Percentiles rank a stretch among this genome's conserved stretches.
These are phyloP conservation scores for Aureobasidium namibiae DNA, from an alignment of 2,329 filamentous ascomycete species.

Conservation along the genomic window DNA sequence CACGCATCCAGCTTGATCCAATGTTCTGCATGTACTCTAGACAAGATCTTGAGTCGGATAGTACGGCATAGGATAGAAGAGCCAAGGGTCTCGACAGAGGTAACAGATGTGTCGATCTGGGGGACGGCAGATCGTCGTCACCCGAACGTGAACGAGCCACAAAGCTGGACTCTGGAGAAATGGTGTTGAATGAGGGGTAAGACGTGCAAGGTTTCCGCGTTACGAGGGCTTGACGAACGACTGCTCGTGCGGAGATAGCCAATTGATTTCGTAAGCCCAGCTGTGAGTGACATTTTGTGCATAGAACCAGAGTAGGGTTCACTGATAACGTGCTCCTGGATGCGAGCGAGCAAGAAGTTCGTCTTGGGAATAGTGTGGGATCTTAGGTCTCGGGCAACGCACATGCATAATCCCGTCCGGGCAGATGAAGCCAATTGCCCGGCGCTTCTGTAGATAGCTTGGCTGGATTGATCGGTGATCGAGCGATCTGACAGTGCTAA, in stretches of 20 bases:
- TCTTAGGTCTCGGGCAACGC: background rate
- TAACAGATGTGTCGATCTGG: constrained; percentile 3
- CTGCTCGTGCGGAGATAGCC: background rate
- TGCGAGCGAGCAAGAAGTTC: background rate
- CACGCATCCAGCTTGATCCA: background rate
- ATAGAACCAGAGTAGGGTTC: background rate
- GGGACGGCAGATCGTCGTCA: constrained; percentile 6
- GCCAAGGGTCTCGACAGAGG: background rate
- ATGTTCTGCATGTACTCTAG: background rate
- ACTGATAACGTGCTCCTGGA: background rate
- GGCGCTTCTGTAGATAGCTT: background rate
- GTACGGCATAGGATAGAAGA: background rate
- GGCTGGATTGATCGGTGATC: background rate
- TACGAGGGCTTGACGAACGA: background rate
- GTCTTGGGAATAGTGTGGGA: constrained; percentile 5
- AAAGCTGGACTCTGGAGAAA: constrained; percentile 1
- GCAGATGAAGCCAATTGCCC: constrained; percentile 5
- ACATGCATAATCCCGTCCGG: constrained; percentile 9
- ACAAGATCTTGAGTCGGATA: background rate
- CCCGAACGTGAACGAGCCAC: background rate
- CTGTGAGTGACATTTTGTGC: background rate
- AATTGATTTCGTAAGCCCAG: background rate
- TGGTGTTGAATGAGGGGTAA: background rate
- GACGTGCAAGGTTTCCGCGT: background rate
- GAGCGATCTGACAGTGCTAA: background rate